Percentiles rank a stretch among this genome's conserved stretches.
Conservation (phyloP, 345 rosid genomes). For the Sonneratia caseolaris region DNA sequence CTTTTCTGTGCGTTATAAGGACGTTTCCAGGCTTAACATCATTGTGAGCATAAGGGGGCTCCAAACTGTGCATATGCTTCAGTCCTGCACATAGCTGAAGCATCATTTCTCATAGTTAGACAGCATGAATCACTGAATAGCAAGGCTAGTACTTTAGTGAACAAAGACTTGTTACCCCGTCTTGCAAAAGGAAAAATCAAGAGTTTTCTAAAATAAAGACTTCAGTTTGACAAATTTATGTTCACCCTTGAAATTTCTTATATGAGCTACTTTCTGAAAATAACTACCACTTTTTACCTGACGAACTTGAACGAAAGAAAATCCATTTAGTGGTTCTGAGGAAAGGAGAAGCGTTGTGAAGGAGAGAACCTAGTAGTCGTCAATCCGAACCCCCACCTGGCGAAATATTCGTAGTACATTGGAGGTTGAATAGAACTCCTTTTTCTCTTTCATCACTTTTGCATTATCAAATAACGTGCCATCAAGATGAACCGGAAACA, state of each 20-base stretch:
- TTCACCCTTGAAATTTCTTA: background rate
- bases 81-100: conserved; percentile 92
- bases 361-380: background rate
- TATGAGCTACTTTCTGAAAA: background rate
- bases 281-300: no score
- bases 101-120: conserved; percentile 15
- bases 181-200: no score
- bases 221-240: background rate
- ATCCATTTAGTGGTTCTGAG: background rate
- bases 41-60: conserved; percentile 95
- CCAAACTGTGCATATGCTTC: conserved; percentile 83
- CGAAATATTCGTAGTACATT: conserved; percentile 86
- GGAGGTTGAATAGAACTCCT: conserved; percentile 68
- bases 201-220: background rate
- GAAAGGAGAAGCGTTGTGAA: background rate
- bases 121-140: background rate
- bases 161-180: no score
- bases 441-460: conserved; percentile 64
- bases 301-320: no score
- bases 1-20: conserved; percentile 66
- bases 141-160: background rate
- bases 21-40: conserved; percentile 98
- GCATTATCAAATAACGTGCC: conserved; percentile 86
- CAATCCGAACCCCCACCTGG: conserved; percentile 40
- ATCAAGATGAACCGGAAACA: conserved; percentile 95